Percentiles rank a stretch among this genome's conserved stretches.
Conservation (phyloP, 2,329 filamentous ascomycete species). For the Diplodia mutila region DNA sequence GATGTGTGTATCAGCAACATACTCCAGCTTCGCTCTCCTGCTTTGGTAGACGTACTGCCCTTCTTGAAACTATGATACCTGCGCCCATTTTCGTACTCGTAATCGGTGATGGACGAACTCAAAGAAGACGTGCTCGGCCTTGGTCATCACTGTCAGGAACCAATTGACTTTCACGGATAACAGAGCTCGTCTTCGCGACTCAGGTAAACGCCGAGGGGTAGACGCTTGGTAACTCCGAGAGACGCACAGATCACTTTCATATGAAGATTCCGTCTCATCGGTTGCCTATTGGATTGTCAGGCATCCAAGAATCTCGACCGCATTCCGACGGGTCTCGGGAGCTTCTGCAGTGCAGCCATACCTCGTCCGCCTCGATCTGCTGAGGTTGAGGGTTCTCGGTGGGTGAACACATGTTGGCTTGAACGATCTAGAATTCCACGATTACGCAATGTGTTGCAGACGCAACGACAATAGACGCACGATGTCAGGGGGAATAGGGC, state of each 20-base stretch:
- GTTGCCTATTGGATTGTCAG: not conserved
- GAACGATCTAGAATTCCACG: not conserved
- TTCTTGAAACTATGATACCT: conserved; percentile 43
- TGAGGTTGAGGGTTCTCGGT: not conserved
- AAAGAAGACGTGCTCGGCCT: conserved; percentile 11
- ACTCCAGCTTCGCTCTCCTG: not conserved
- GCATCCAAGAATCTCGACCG: not conserved
- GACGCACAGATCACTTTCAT: not conserved
- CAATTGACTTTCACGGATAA: no score
- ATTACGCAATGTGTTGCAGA: not conserved
- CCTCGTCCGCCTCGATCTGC: not conserved
- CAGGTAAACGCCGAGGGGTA: not conserved
- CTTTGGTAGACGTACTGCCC: conserved; percentile 27
- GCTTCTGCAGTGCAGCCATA: not conserved
- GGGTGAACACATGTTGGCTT: not conserved
- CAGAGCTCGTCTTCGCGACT: not conserved
- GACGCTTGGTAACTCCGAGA: not conserved
- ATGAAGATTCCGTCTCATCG: not conserved
- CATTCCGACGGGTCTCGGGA: not conserved
- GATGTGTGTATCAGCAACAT: not conserved
- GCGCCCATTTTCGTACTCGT: conserved; percentile 33
- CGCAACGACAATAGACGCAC: not conserved
- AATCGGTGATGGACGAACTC: not conserved
- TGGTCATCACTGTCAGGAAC: not conserved
- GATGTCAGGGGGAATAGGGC: not conserved